Evolutionary conservation across 2,329 filamentous ascomycete genomes (phyloP).

Genomic region (Emergomyces pasteurianus): DNA sequence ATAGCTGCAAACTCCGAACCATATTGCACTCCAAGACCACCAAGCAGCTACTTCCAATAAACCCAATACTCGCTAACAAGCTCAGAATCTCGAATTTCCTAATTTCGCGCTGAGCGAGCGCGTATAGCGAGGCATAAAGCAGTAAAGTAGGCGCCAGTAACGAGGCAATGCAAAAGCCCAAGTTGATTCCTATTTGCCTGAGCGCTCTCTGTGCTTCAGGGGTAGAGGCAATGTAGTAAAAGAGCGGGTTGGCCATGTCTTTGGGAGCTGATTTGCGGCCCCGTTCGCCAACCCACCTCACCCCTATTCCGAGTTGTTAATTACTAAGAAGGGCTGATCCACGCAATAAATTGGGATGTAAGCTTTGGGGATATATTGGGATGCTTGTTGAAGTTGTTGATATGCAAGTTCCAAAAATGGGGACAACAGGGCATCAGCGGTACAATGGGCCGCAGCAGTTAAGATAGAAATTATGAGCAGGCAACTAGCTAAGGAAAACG

Average conservation of each 20-base stretch:
- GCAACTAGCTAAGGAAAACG: neutral
- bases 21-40: constrained; percentile 23
- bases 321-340: neutral
- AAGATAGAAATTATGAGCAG: neutral
- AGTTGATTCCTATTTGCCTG: constrained; percentile 2
- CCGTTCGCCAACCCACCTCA: neutral
- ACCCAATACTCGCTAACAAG: constrained; percentile 6
- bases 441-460: neutral
- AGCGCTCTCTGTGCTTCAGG: constrained; percentile 6
- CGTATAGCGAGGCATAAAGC: constrained; percentile 11
- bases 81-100: constrained; percentile 6
- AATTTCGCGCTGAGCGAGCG: constrained; percentile 8
- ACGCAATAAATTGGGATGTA: too few species aligned
- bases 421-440: neutral
- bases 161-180: constrained; percentile 7
- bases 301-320: neutral
- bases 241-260: neutral
- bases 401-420: neutral
- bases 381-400: too few species aligned
- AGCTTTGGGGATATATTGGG: too few species aligned
- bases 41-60: constrained; percentile 11
- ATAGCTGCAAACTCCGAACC: constrained; percentile 21
- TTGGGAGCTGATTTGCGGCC: neutral
- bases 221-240: neutral
- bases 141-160: constrained; percentile 9